Conservation (phyloP, 371 early-diverging fungal species). For the Fennellomyces sp. region DNA sequence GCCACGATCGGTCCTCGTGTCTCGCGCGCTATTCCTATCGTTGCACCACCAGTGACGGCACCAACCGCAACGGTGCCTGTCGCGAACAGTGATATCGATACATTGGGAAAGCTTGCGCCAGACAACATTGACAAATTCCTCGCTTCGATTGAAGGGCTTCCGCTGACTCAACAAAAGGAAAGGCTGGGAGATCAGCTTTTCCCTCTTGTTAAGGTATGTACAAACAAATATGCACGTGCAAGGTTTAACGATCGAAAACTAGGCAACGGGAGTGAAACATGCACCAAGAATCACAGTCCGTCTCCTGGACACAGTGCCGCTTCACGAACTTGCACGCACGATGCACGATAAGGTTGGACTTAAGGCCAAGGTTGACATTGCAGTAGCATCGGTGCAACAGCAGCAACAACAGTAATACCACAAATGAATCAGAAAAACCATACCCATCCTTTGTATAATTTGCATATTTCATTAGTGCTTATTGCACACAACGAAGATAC, state of each 20-base stretch:
- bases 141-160: slow-evolving; percentile 23
- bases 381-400: slow-evolving; percentile 11
- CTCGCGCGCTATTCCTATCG: slow-evolving; percentile 37
- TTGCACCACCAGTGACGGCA: slow-evolving; percentile 23
- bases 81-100: not conserved
- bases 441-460: not conserved
- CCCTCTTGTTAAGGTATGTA: slow-evolving; percentile 40
- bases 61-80: not conserved
- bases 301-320: slow-evolving; percentile 49
- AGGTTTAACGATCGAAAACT: not conserved
- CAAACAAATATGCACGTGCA: slow-evolving; percentile 4
- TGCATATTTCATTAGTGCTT: not conserved
- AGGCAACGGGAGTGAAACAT: slow-evolving; percentile 16
- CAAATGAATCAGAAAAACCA: not conserved
- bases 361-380: slow-evolving; percentile 38
- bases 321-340: slow-evolving; percentile 43
- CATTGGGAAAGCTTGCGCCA: not conserved
- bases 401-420: not conserved
- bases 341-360: slow-evolving; percentile 47
- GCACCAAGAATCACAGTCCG: slow-evolving; percentile 51
- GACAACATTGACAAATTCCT: slow-evolving; percentile 35
- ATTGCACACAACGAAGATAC: too few species aligned
- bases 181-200: slow-evolving; percentile 42
- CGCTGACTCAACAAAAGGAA: slow-evolving; percentile 39
- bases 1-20: not conserved